A percentile compares a stretch with the other conserved stretches of the same genome.
Evolutionary conservation across 202 grass and related monocot genomes (phyloP).

Genomic region (Zoysia matrella): DNA sequence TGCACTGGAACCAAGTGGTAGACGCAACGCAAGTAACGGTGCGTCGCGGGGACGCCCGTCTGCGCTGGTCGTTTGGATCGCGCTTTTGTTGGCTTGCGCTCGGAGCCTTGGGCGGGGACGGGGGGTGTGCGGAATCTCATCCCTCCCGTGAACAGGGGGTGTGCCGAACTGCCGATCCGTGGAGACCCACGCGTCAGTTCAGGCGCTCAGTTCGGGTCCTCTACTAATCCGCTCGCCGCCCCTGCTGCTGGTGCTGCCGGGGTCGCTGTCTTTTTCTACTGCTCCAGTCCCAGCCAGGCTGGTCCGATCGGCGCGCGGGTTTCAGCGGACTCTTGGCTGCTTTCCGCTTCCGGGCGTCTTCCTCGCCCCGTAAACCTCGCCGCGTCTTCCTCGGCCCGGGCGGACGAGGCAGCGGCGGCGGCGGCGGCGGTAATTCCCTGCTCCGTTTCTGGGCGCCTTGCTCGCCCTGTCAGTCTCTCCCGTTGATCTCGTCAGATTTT

Average conservation of each 20-base stretch:
- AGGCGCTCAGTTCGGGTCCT: background rate
- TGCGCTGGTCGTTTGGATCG: conserved; percentile 33
- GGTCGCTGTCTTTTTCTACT: conserved; percentile 7
- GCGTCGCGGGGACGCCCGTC: background rate
- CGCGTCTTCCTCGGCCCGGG: conserved; percentile 32
- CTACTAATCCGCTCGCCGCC: background rate
- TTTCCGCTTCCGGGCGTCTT: conserved; percentile 46
- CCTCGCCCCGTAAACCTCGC: conserved; percentile 38
- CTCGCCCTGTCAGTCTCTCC: background rate
- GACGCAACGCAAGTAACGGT: background rate
- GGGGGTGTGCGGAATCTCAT: conserved; percentile 14
- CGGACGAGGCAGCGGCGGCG: background rate
- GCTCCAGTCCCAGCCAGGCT: conserved; percentile 19
- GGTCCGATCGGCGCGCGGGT: conserved; percentile 42
- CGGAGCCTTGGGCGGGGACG: conserved; percentile 33
- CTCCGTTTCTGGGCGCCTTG: background rate
- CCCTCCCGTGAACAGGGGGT: background rate
- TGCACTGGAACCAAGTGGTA: background rate
- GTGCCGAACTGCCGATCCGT: conserved; percentile 8
- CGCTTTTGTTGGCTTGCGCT: conserved; percentile 40
- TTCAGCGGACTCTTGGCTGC: background rate
- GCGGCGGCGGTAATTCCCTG: background rate
- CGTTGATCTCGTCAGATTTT: conserved; percentile 11
- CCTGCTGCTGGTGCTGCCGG: background rate
- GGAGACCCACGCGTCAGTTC: conserved; percentile 47